These are phyloP conservation scores for Pezicula carpinea DNA, from an alignment of 2,329 filamentous ascomycete genomes.

Conservation along the genomic window DNA sequence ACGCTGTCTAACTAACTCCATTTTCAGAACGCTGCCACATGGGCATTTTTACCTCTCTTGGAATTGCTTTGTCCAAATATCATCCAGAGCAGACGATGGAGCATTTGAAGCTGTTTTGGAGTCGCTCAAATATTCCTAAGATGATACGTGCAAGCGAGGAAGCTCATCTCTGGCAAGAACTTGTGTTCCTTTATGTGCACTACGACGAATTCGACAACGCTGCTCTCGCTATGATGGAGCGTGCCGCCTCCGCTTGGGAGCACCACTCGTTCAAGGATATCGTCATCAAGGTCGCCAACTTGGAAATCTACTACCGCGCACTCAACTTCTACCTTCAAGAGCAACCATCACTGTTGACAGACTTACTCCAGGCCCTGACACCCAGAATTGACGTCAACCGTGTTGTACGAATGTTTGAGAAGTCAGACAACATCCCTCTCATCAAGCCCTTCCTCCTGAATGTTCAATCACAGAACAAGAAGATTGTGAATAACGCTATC, in stretches of 20 bases:
- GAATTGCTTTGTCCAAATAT: constrained; percentile 89
- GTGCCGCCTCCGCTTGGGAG: constrained; percentile 95
- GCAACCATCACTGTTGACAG: constrained; percentile 92
- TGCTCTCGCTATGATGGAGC: constrained; percentile 95
- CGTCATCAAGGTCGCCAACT: constrained; percentile 91
- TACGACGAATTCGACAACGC: constrained; percentile 99
- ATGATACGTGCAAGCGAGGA: constrained; percentile 92
- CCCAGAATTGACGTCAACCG: constrained; percentile 95
- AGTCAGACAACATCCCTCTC: constrained; percentile 93
- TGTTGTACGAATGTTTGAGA: constrained; percentile 98
- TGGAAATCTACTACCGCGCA: constrained; percentile 98
- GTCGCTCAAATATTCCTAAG: constrained; percentile 95
- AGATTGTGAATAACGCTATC: constrained; percentile 94
- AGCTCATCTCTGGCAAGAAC: constrained; percentile 92
- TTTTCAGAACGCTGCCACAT: constrained; percentile 66
- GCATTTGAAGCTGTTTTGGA: constrained; percentile 98
- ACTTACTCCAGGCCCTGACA: constrained; percentile 88
- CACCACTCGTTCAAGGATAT: constrained; percentile 99
- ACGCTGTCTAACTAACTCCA: constrained; percentile 4
- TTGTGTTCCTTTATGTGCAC: constrained; percentile 97
- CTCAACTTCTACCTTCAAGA: constrained; percentile 97
- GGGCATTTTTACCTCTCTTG: constrained; percentile 94
- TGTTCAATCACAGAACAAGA: constrained; percentile 96
- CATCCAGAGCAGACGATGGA: constrained; percentile 97
- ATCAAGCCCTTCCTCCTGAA: constrained; percentile 99